These are phyloP conservation scores for Myrmaecium sp. DNA, from an alignment of 2,329 filamentous ascomycete species.

Conservation along the genomic window DNA sequence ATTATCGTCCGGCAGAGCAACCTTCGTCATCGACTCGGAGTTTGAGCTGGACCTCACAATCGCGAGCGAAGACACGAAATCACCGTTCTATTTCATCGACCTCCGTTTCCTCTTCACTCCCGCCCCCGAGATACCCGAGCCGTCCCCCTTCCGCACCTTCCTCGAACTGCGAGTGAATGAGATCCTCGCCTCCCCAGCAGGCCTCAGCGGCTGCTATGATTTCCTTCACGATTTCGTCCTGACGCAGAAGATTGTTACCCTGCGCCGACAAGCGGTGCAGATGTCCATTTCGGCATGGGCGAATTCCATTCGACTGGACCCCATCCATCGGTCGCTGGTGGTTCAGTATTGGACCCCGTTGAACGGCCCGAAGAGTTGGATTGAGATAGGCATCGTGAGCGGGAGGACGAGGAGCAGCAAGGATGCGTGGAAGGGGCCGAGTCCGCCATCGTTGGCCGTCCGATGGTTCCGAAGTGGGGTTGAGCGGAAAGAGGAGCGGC, in stretches of 20 bases:
- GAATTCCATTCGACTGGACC: slow-evolving; percentile 59
- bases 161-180: slow-evolving; percentile 60
- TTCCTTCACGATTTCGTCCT: slow-evolving; percentile 77
- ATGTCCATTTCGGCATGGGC: slow-evolving; percentile 60
- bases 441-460: slow-evolving; percentile 31
- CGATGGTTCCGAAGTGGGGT: slow-evolving; percentile 78
- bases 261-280: slow-evolving; percentile 59
- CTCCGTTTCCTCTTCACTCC: slow-evolving; percentile 72
- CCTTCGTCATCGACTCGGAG: slow-evolving; percentile 66
- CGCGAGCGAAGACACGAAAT: slow-evolving; percentile 63
- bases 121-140: slow-evolving; percentile 39
- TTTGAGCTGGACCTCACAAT: slow-evolving; percentile 91
- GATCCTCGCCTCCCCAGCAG: slow-evolving; percentile 47
- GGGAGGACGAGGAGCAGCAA: slow-evolving; percentile 28
- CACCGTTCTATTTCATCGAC: slow-evolving; percentile 89
- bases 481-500: slow-evolving; percentile 50
- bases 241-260: slow-evolving; percentile 75
- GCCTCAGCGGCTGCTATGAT: slow-evolving; percentile 65
- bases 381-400: slow-evolving; percentile 69
- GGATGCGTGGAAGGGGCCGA: slow-evolving; percentile 16
- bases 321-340: slow-evolving; percentile 63
- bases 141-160: slow-evolving; percentile 40
- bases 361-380: slow-evolving; percentile 65
- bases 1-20: slow-evolving; percentile 74
- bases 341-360: slow-evolving; percentile 80